These are phyloP conservation scores for Pythium sp. DNA, from an alignment of 352 stramenopile species.

Conservation along the genomic window DNA sequence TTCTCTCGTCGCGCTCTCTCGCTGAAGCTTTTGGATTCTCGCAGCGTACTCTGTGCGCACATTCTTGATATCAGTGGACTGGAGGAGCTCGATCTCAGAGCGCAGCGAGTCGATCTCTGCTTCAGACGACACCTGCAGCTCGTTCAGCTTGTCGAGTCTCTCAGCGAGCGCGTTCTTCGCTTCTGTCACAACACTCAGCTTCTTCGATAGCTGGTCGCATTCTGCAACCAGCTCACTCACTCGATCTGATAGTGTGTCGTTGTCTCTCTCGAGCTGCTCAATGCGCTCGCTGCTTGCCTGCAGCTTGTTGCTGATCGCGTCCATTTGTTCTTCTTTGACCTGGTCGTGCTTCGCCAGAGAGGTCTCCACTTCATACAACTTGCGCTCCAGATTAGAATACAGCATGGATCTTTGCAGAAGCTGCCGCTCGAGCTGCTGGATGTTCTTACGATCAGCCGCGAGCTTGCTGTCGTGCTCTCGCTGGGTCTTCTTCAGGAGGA, in stretches of 20 bases:
- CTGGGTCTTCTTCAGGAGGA: constrained; percentile 69
- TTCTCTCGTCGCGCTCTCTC: constrained; percentile 40
- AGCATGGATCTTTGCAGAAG: constrained; percentile 65
- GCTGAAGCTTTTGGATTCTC: constrained; percentile 52
- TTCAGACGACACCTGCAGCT: constrained; percentile 36
- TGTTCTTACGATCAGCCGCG: constrained; percentile 54
- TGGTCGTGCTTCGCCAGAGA: constrained; percentile 48
- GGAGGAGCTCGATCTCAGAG: constrained; percentile 63
- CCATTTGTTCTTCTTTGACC: constrained; percentile 45
- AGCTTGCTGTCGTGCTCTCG: constrained; percentile 71
- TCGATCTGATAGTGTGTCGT: constrained; percentile 26
- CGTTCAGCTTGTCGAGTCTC: constrained; percentile 43
- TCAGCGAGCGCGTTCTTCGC: constrained; percentile 53
- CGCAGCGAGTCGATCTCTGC: constrained; percentile 54
- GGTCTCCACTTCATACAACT: constrained; percentile 71
- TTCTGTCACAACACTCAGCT: constrained; percentile 36
- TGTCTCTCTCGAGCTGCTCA: constrained; percentile 37
- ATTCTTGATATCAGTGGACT: constrained; percentile 56
- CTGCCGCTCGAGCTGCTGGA: constrained; percentile 74
- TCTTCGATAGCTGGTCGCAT: constrained; percentile 28
- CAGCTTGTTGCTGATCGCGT: constrained; percentile 28
- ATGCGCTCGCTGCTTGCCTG: constrained; percentile 28
- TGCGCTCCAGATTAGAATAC: constrained; percentile 58
- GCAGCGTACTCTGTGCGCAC: constrained; percentile 41
- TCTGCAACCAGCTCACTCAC: constrained; percentile 31